Conservation (phyloP, 371 early-diverging fungal species). For the Circinella umbellata region DNA sequence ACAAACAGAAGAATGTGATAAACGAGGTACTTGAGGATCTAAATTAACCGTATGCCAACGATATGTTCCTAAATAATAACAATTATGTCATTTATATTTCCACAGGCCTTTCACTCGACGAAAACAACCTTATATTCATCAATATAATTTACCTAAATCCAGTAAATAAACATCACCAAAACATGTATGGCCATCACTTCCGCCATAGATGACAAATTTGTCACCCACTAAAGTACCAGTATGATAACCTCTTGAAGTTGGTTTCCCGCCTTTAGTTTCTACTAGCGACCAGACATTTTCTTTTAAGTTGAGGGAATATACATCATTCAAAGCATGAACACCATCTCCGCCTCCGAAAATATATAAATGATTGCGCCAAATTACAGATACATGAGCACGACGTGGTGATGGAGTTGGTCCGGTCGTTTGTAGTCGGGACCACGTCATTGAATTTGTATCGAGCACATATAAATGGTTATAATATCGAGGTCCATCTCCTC, state of each 20-base stretch:
- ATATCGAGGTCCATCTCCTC: conserved; percentile 87
- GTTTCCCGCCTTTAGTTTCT: conserved; percentile 63
- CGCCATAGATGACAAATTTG: conserved; percentile 86
- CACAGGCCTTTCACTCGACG: too few species aligned
- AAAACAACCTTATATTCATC: too few species aligned
- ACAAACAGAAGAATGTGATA: conserved; percentile 81
- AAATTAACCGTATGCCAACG: conserved; percentile 62
- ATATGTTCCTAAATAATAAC: neutral
- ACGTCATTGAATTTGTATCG: conserved; percentile 53
- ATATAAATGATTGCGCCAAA: conserved; percentile 73
- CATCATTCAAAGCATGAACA: conserved; percentile 66
- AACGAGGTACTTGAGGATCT: conserved; percentile 66
- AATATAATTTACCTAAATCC: conserved; percentile 54
- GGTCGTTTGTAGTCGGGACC: conserved; percentile 59
- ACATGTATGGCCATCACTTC: conserved; percentile 88
- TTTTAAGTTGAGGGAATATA: conserved; percentile 58
- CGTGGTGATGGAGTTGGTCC: conserved; percentile 71
- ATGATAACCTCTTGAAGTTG: conserved; percentile 85
- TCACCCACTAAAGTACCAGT: conserved; percentile 80
- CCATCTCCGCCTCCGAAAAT: conserved; percentile 93
- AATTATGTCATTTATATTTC: neutral
- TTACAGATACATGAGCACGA: conserved; percentile 79
- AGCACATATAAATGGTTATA: conserved; percentile 66
- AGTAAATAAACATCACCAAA: conserved; percentile 82
- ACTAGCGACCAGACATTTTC: conserved; percentile 58